A percentile compares a stretch with the other conserved stretches of the same genome.
Conservation (phyloP, 2,329 filamentous ascomycete genomes). For the Escovopsis weberi region DNA sequence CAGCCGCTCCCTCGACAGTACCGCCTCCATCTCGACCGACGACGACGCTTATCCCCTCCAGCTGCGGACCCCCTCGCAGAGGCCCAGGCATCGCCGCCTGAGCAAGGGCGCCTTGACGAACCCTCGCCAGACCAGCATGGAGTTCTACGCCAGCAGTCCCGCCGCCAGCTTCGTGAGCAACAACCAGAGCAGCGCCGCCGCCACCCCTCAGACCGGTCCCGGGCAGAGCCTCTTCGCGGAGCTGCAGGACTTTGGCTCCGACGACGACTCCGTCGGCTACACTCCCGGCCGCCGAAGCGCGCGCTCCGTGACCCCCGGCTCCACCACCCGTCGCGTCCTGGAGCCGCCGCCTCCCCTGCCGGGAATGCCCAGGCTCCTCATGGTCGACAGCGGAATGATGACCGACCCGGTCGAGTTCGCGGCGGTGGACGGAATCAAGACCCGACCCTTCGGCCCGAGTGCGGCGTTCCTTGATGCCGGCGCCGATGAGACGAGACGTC, state of each 20-base stretch:
- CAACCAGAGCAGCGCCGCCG: conserved; percentile 24
- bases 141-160: conserved; percentile 47
- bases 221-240: conserved; percentile 83
- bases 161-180: conserved; percentile 35
- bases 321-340: conserved; percentile 29
- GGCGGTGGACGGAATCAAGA: conserved; percentile 7
- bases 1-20: conserved; percentile 65
- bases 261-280: conserved; percentile 47
- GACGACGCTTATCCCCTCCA: conserved; percentile 43
- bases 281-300: conserved; percentile 39
- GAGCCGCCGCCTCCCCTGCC: conserved; percentile 35
- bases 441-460: conserved; percentile 1
- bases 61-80: conserved; percentile 45
- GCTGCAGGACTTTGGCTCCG: conserved; percentile 63
- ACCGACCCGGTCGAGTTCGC: conserved; percentile 39
- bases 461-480: conserved; percentile 12
- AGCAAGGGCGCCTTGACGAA: conserved; percentile 45
- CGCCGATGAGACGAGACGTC: conserved; percentile 16
- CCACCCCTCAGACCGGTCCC: conserved; percentile 38
- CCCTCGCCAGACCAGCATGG: conserved; percentile 47
- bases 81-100: conserved; percentile 50
- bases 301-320: conserved; percentile 34
- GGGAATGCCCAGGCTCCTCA: conserved; percentile 33
- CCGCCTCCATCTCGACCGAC: conserved; percentile 72
- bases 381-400: conserved; percentile 48